Evolutionary conservation across 148 eudicot genomes (phyloP).

Genomic region (Vaccinium vitisidaea): DNA sequence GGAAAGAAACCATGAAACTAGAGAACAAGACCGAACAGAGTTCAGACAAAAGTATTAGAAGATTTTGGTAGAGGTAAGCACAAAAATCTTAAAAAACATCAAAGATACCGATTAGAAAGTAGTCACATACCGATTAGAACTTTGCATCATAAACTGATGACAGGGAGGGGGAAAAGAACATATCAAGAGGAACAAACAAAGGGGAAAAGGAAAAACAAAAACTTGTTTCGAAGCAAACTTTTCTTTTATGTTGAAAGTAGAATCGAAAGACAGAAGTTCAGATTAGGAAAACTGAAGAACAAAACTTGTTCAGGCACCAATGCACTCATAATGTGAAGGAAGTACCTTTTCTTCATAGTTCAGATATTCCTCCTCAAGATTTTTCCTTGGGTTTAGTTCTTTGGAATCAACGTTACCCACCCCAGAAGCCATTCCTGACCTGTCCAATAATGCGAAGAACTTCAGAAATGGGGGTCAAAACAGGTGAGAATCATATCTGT

Average conservation of each 20-base stretch:
- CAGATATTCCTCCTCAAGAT: conserved; percentile 89
- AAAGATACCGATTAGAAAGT: background rate
- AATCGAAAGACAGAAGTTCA: background rate
- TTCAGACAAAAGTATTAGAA: background rate
- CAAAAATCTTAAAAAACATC: background rate
- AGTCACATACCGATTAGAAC: background rate
- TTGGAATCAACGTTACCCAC: conserved; percentile 44
- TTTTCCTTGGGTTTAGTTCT: conserved; percentile 58
- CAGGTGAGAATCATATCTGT: background rate
- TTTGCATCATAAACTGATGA: background rate
- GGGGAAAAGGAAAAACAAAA: background rate
- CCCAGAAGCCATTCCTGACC: conserved; percentile 38
- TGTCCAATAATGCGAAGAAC: conserved; percentile 25
- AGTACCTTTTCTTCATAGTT: conserved; percentile 88
- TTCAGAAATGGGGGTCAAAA: conserved; percentile 12
- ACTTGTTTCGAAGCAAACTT: background rate
- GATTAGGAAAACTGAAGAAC: background rate
- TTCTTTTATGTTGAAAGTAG: background rate
- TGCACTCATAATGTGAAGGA: background rate
- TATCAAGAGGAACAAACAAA: background rate
- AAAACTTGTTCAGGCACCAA: background rate
- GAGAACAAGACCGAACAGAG: background rate
- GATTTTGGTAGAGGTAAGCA: background rate
- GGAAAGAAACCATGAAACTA: background rate
- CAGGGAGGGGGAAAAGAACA: background rate